Percentiles rank a stretch among this genome's conserved stretches.
Evolutionary conservation across 306 rosid species (phyloP).

Genomic region (Urtica urens): DNA sequence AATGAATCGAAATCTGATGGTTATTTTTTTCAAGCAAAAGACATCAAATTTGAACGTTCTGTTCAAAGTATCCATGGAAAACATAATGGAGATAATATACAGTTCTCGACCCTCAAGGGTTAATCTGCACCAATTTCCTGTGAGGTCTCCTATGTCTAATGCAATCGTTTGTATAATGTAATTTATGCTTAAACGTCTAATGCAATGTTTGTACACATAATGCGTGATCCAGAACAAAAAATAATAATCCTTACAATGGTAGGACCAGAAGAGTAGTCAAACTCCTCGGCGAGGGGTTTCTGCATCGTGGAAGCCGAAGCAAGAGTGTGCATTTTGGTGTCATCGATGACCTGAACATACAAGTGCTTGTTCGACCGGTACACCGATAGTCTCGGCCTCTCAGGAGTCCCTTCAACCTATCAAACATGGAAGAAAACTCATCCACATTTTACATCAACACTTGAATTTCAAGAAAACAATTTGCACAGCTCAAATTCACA

Average conservation of each 20-base stretch:
- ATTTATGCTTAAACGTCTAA: too few relatives aligned
- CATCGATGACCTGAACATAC: conserved; percentile 91
- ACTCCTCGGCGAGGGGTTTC: conserved; percentile 63
- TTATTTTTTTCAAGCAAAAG: too few relatives aligned
- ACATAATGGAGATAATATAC: too few relatives aligned
- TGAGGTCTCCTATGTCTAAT: too few relatives aligned
- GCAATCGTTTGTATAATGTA: too few relatives aligned
- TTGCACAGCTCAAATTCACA: neutral
- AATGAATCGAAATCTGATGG: too few relatives aligned
- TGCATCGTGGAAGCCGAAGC: conserved; percentile 91
- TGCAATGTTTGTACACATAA: too few relatives aligned
- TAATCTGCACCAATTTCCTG: neutral
- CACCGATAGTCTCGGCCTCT: conserved; percentile 83
- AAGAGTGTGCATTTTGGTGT: conserved; percentile 82
- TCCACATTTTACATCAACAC: neutral
- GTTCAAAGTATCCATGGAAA: too few relatives aligned
- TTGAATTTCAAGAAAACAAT: neutral
- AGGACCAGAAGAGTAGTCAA: conserved; percentile 61
- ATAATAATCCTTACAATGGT: conserved; percentile 81
- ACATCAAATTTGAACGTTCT: too few relatives aligned
- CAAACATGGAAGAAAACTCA: neutral
- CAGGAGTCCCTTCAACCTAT: conserved; percentile 91
- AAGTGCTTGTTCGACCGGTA: conserved; percentile 93
- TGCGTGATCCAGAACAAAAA: too few relatives aligned
- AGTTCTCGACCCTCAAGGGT: too few relatives aligned